Percentiles rank a stretch among this genome's conserved stretches.
Conservation (phyloP, 306 rosid species). For the Pterocarpus santalinus region DNA sequence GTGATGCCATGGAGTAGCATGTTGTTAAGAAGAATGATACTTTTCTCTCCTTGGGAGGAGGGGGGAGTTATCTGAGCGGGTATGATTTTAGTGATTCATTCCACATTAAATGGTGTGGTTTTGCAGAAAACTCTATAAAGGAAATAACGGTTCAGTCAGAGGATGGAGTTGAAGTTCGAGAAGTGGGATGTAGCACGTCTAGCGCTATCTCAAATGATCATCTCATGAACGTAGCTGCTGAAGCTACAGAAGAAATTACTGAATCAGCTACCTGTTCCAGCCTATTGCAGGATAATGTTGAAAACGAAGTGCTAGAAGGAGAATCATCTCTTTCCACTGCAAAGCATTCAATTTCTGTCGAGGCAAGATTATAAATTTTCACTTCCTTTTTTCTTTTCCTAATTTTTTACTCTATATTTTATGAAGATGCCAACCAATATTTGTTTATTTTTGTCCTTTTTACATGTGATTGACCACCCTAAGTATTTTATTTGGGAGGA, state of each 20-base stretch:
- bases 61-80: not conserved
- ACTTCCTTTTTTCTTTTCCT: slow-evolving; percentile 18
- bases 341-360: slow-evolving; percentile 70
- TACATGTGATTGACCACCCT: slow-evolving; percentile 1
- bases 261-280: slow-evolving; percentile 50
- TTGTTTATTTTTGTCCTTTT: slow-evolving; percentile 16
- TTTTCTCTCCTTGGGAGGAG: slow-evolving; percentile 12
- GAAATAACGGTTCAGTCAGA: slow-evolving; percentile 49
- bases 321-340: slow-evolving; percentile 54
- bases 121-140: slow-evolving; percentile 50
- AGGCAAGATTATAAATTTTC: slow-evolving; percentile 61
- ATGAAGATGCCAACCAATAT: slow-evolving; percentile 20
- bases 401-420: slow-evolving; percentile 24
- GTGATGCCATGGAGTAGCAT: not conserved
- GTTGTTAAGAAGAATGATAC: slow-evolving; percentile 20
- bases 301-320: slow-evolving; percentile 53
- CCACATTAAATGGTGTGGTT: slow-evolving; percentile 30
- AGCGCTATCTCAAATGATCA: slow-evolving; percentile 49
- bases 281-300: slow-evolving; percentile 41
- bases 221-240: slow-evolving; percentile 49
- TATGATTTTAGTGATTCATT: not conserved
- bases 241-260: slow-evolving; percentile 49
- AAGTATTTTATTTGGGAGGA: slow-evolving; percentile 24
- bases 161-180: slow-evolving; percentile 54
- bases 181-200: slow-evolving; percentile 53